Percentiles rank a stretch among this genome's conserved stretches.
Conservation (phyloP, 805 yeast species). For the Yamadazyma insecticola region DNA sequence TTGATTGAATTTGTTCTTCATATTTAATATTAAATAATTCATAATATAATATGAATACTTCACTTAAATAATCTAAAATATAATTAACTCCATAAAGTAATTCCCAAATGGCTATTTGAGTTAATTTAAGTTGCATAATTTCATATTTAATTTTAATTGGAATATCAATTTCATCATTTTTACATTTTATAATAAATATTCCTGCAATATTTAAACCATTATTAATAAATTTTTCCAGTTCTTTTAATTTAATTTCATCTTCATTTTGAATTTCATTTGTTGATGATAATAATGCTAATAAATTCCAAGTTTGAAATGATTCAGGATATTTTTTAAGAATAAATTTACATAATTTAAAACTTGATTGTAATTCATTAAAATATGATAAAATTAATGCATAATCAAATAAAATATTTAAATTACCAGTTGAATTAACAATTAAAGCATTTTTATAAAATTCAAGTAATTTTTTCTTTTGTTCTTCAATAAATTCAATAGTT, state of each 20-base stretch:
- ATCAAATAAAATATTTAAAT: conserved; percentile 24
- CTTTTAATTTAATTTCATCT: no score
- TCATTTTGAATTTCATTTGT: no score
- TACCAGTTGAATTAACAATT: conserved; percentile 33
- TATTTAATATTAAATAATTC: conserved; percentile 38
- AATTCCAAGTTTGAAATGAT: conserved; percentile 61
- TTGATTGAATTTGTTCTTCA: conserved; percentile 9
- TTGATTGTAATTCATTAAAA: conserved; percentile 35
- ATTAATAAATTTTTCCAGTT: conserved; percentile 53
- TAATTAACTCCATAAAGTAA: conserved; percentile 50
- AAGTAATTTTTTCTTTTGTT: conserved; percentile 14
- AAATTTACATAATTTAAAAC: conserved; percentile 44
- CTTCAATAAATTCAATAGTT: conserved; percentile 13
- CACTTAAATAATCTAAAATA: conserved; percentile 63
- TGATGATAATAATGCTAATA: conserved; percentile 60
- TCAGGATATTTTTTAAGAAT: conserved; percentile 50
- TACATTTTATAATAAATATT: conserved; percentile 23
- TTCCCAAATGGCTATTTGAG: conserved; percentile 69
- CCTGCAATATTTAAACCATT: conserved; percentile 46
- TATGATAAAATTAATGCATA: conserved; percentile 49
- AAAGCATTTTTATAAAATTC: conserved; percentile 30
- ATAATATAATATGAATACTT: conserved; percentile 56
- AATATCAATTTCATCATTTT: conserved; percentile 19
- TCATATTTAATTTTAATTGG: conserved; percentile 38
- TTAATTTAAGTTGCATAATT: conserved; percentile 64